phyloP scores from a whole-genome alignment of 2,329 filamentous ascomycete species.

The Colletotrichum cordylinicola region DNA sequence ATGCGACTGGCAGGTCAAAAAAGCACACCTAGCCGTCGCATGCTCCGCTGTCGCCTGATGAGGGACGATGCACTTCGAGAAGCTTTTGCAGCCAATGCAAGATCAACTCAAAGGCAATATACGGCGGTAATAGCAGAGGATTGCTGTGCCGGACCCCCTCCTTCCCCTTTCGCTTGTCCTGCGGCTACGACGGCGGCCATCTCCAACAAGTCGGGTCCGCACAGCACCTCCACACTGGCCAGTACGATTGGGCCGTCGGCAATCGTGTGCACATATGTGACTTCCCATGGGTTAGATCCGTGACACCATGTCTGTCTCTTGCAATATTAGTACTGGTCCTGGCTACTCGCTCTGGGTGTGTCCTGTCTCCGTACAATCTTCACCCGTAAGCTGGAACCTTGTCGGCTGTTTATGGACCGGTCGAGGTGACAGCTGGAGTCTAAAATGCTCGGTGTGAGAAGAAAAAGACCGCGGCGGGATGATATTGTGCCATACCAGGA shows the following conservation, averaged over 20 bases:
- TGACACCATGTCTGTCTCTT: conserved; percentile 22
- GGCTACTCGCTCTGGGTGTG: not conserved
- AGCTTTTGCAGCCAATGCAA: not conserved
- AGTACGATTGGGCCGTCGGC: conserved; percentile 24
- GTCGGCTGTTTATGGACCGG: not conserved
- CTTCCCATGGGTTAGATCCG: conserved; percentile 34
- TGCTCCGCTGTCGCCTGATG: conserved; percentile 10
- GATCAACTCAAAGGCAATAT: not conserved
- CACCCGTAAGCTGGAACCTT: not conserved
- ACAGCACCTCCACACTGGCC: conserved; percentile 4
- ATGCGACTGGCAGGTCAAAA: not conserved
- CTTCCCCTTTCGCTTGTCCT: not conserved
- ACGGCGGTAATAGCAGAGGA: not conserved
- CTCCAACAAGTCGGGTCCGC: conserved; percentile 11
- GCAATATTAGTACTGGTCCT: not conserved
- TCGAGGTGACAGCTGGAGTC: not conserved
- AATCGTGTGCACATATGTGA: conserved; percentile 34
- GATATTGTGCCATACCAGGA: not conserved
- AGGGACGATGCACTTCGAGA: not conserved
- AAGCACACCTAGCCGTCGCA: not conserved
- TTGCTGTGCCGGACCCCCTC: not conserved
- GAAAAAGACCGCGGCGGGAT: not conserved
- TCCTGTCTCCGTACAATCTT: not conserved
- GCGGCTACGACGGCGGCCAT: not conserved
- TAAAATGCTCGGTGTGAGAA: conserved; percentile 8